Evolutionary conservation across 352 stramenopile genomes (phyloP).

Genomic region (Phytophthora citricola): DNA sequence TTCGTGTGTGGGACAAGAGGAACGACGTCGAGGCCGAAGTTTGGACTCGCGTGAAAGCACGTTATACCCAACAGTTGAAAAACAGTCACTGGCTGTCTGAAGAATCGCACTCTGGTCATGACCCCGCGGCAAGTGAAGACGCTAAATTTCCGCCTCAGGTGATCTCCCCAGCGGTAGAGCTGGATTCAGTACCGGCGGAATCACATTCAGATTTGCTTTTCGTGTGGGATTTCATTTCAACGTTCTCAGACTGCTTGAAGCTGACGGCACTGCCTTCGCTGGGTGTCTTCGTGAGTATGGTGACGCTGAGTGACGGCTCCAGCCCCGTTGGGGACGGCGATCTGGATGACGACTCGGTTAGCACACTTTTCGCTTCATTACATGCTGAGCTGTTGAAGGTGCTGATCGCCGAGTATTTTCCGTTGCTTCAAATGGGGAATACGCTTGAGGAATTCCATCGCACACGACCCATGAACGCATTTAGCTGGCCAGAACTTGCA

Average conservation of each 20-base stretch:
- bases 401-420: constrained; percentile 72
- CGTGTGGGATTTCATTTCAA: constrained; percentile 80
- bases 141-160: constrained; percentile 45
- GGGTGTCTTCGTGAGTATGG: constrained; percentile 54
- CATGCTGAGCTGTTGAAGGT: constrained; percentile 60
- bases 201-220: constrained; percentile 69
- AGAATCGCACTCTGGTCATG: constrained; percentile 4
- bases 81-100: background rate
- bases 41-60: constrained; percentile 61
- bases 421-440: constrained; percentile 71
- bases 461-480: constrained; percentile 73
- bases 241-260: constrained; percentile 71
- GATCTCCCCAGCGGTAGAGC: constrained; percentile 40
- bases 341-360: constrained; percentile 61
- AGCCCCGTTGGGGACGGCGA: constrained; percentile 55
- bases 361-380: constrained; percentile 52
- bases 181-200: constrained; percentile 51
- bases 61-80: constrained; percentile 35
- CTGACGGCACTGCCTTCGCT: constrained; percentile 61
- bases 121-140: constrained; percentile 2
- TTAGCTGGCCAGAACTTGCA: constrained; percentile 85
- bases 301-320: constrained; percentile 54
- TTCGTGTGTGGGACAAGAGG: constrained; percentile 64
- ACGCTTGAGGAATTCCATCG: constrained; percentile 76
- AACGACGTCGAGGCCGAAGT: constrained; percentile 55